These are phyloP conservation scores for Melianthus villosus DNA, from an alignment of 441 rosid species.

Conservation along the genomic window DNA sequence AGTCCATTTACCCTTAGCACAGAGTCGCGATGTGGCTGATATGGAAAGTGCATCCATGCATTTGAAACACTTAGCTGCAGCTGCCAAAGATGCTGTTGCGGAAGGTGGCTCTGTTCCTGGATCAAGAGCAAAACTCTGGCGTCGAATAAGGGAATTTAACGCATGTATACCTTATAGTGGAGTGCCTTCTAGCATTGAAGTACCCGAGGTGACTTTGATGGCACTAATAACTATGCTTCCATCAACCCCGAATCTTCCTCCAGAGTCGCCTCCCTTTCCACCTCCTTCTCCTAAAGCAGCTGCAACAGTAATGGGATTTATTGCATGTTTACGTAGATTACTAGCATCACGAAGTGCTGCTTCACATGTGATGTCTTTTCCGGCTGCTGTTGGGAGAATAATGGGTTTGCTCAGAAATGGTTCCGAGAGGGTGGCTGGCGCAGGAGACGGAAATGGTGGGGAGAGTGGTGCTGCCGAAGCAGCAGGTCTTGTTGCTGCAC, in stretches of 20 bases:
- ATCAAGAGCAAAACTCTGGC: conserved; percentile 94
- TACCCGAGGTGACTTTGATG: conserved; percentile 96
- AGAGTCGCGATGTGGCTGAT: conserved; percentile 39
- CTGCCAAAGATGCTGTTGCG: conserved; percentile 98
- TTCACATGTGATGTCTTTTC: conserved; percentile 94
- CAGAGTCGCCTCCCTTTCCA: conserved; percentile 87
- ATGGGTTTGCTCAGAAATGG: conserved; percentile 99
- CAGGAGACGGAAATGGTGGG: conserved; percentile 90
- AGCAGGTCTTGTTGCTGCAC: conserved; percentile 70
- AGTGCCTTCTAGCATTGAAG: conserved; percentile 70
- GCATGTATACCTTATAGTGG: conserved; percentile 85
- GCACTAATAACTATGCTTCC: conserved; percentile 99
- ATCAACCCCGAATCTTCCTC: conserved; percentile 77
- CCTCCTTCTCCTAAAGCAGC: conserved; percentile 99
- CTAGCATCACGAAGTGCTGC: conserved; percentile 88
- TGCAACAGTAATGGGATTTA: conserved; percentile 92
- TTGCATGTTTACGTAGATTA: conserved; percentile 90
- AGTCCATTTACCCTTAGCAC: conserved; percentile 44
- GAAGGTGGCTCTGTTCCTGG: conserved; percentile 98
- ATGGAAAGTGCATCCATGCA: conserved; percentile 66
- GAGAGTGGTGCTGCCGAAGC: conserved; percentile 95
- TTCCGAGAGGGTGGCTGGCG: conserved; percentile 93
- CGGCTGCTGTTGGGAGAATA: conserved; percentile 98
- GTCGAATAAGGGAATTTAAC: conserved; percentile 97
- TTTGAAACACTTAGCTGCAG: conserved; percentile 86